Evolutionary conservation across 2,329 filamentous ascomycete genomes (phyloP).

Genomic region (Graphilbum fragrans): DNA sequence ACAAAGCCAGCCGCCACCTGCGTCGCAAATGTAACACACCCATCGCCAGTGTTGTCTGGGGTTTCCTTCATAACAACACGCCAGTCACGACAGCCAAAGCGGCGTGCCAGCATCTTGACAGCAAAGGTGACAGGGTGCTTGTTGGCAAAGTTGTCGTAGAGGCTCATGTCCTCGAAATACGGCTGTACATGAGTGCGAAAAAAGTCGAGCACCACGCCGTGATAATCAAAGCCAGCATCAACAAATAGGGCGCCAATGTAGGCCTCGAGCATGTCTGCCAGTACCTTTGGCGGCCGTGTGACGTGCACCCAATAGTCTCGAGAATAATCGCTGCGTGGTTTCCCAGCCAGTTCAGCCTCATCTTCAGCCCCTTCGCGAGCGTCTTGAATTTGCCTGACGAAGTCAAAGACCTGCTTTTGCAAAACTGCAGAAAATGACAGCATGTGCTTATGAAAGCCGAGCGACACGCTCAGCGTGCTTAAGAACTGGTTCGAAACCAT

Average conservation of each 20-base stretch:
- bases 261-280: slow-evolving; percentile 81
- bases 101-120: slow-evolving; percentile 46
- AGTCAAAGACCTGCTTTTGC: slow-evolving; percentile 35
- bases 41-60: slow-evolving; percentile 22
- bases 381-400: slow-evolving; percentile 43
- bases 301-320: slow-evolving; percentile 59
- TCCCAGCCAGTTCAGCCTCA: slow-evolving; percentile 20
- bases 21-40: slow-evolving; percentile 11
- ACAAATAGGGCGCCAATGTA: slow-evolving; percentile 87
- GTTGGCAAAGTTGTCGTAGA: slow-evolving; percentile 80
- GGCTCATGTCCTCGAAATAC: slow-evolving; percentile 74
- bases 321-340: slow-evolving; percentile 25
- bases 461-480: slow-evolving; percentile 63
- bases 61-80: slow-evolving; percentile 41
- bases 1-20: slow-evolving; percentile 59
- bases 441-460: slow-evolving; percentile 68
- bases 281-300: slow-evolving; percentile 54
- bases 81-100: slow-evolving; percentile 53
- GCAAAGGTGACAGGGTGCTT: slow-evolving; percentile 75
- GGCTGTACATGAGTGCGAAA: slow-evolving; percentile 62
- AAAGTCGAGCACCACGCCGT: slow-evolving; percentile 58
- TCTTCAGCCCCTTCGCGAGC: slow-evolving; percentile 21
- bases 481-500: slow-evolving; percentile 97
- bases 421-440: slow-evolving; percentile 36
- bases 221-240: slow-evolving; percentile 76